Base-by-base conservation (phyloP, 78 protist species). In the Planoprotostelium fungivorum region DNA sequence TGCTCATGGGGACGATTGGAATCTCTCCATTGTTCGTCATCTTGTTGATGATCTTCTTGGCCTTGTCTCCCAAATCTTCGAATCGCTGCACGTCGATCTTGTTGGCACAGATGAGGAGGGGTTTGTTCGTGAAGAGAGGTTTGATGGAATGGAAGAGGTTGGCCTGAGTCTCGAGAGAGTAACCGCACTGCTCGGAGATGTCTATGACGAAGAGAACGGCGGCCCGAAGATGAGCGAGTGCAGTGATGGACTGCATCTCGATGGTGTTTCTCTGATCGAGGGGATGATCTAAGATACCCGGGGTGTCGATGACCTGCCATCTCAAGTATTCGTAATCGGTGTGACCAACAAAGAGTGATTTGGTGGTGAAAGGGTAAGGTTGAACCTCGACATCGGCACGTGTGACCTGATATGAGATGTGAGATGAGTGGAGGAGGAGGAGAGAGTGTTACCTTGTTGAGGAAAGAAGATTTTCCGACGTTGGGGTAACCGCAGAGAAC, bases 271-370 rank as follows among this genome's bases (percentile, higher is more conserved):
- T 63, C 86, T 99, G 97, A 36, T 99, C 99, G 34, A 99, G 97
- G 38, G 99, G 98, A 63, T 98, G 99, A 90, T 99, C 99, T 0
- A 99, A 92, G 38, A 99, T 95, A 34, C 99, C 99, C n/a, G 99
- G 99, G 16, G 99, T 98, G 96, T 99, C 99, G 93, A 99, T 97
- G 28, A 97, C 99, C 94, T 99, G 99, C 99, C 99, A 99, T 34
- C 96, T 91, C 89, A 95, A 63, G 87, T 97, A 95, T 83, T 95
- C 88, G 96, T 92, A 99, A 92, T 99, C 99, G 34, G 90, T 93
- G 96, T 99, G 99, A 28, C 99, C 99, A 23, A 99, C 99, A 38
- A 95, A 98, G 63, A 99, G 94, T 51, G 99, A 98, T 94, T 99
- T 98, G 23, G 99, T 99, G 28, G 99, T 99, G 97, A 99, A 99